Evolutionary conservation across 805 yeast genomes (phyloP).

Genomic region (Saturnispora halmiae): DNA sequence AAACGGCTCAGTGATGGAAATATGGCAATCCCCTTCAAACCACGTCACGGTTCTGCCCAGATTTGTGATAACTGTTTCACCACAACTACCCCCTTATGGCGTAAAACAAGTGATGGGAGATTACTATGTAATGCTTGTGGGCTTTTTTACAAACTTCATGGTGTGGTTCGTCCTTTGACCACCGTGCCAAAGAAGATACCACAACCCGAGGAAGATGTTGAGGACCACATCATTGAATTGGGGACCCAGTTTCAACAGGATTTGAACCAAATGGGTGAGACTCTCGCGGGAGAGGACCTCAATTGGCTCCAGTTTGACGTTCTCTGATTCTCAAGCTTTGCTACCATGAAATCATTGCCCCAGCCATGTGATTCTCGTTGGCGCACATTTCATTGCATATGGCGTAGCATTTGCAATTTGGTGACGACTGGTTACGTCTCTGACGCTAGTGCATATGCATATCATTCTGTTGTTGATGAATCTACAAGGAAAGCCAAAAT

Average conservation of each 20-base stretch:
- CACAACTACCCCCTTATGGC: constrained; percentile 89
- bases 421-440: constrained; percentile 29
- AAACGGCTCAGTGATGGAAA: not conserved
- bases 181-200: constrained; percentile 6
- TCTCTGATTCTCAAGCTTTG: not conserved
- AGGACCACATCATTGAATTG: constrained; percentile 8
- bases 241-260: constrained; percentile 17
- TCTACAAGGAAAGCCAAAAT: constrained; percentile 24
- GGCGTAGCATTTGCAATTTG: constrained; percentile 25
- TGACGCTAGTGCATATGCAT: constrained; percentile 27
- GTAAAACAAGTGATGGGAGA: constrained; percentile 70
- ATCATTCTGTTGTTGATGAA: constrained; percentile 17
- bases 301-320: constrained; percentile 31
- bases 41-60: constrained; percentile 1
- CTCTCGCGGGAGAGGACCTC: constrained; percentile 28
- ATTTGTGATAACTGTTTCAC: constrained; percentile 81
- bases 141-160: constrained; percentile 77
- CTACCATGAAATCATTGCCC: constrained; percentile 27
- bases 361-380: constrained; percentile 30
- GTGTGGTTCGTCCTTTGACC: constrained; percentile 33
- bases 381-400: constrained; percentile 26
- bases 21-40: constrained; percentile 24
- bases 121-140: constrained; percentile 94
- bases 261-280: constrained; percentile 27
- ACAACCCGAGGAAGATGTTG: constrained; percentile 6